Percentiles rank a stretch among this genome's conserved stretches.
phyloP scores from a whole-genome alignment of 139 green algal species.

The Nannochloris sp. region DNA sequence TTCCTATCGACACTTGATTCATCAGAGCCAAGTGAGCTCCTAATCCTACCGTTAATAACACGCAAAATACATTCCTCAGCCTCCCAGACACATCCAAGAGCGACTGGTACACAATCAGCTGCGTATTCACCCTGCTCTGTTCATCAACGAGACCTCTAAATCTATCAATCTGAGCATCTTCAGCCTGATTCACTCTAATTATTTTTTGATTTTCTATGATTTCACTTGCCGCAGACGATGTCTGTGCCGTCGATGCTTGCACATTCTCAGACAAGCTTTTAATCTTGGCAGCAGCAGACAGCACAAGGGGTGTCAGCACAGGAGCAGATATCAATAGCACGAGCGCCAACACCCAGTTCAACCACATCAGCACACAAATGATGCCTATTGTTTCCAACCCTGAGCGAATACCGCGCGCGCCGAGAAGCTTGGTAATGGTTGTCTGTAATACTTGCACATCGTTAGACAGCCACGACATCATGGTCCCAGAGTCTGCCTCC shows the following conservation, averaged over 20 bases:
- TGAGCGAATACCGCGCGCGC: conserved; percentile 16
- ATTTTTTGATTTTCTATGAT: conserved; percentile 23
- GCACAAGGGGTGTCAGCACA: conserved; percentile 19
- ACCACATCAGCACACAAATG: conserved; percentile 5
- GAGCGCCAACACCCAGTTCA: conserved; percentile 17
- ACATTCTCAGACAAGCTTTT: conserved; percentile 3
- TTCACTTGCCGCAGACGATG: conserved; percentile 13
- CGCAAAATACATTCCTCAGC: conserved; percentile 26
- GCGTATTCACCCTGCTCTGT: not conserved
- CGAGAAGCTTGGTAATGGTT: conserved; percentile 28
- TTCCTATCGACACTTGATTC: conserved; percentile 10
- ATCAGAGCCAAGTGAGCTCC: conserved; percentile 20
- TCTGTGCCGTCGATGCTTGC: conserved; percentile 2
- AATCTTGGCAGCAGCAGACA: conserved; percentile 4
- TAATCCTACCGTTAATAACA: conserved; percentile 21
- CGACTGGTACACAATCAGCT: conserved; percentile 5
- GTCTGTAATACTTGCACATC: conserved; percentile 30
- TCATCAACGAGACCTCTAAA: conserved; percentile 14
- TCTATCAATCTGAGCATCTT: conserved; percentile 12
- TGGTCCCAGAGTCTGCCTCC: conserved; percentile 11
- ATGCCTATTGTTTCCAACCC: conserved; percentile 24
- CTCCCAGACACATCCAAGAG: conserved; percentile 24
- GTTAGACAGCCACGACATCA: conserved; percentile 23
- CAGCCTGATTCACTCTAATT: conserved; percentile 16
- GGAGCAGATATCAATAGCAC: conserved; percentile 20